Conservation (phyloP, 2,329 filamentous ascomycete genomes). For the Diaporthe longicolla region DNA sequence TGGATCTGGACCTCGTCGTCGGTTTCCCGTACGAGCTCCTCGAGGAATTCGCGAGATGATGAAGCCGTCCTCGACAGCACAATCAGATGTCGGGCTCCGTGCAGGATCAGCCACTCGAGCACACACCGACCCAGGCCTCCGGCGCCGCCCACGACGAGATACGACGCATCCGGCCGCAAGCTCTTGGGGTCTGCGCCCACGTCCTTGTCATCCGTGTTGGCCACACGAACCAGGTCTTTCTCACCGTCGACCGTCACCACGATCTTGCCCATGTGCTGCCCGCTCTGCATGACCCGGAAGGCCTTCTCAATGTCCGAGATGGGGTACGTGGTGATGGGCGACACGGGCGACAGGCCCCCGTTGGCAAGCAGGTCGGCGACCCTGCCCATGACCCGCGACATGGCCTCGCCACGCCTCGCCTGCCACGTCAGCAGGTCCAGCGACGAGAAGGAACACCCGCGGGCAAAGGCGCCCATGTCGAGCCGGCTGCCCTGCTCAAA, state of each 20-base stretch:
- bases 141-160: constrained; percentile 16
- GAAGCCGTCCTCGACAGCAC: too few species aligned
- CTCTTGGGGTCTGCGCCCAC: neutral
- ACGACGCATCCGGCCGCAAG: neutral
- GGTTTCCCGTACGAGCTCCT: too few species aligned
- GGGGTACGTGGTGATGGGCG: constrained; percentile 43
- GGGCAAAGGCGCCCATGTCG: constrained; percentile 60
- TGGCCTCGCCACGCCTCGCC: neutral
- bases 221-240: constrained; percentile 27
- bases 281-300: constrained; percentile 53
- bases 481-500: constrained; percentile 52
- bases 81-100: too few species aligned
- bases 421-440: constrained; percentile 50
- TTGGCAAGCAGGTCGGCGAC: constrained; percentile 43
- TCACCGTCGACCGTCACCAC: constrained; percentile 14
- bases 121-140: too few species aligned
- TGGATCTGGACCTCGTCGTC: too few species aligned
- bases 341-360: constrained; percentile 8
- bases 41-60: too few species aligned
- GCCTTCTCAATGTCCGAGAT: constrained; percentile 50
- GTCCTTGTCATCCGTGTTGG: too few species aligned
- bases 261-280: constrained; percentile 11
- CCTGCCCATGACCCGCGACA: neutral
- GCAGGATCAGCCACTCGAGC: too few species aligned
- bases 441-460: constrained; percentile 52